Conservation (phyloP, 1,284 basidiomycete genomes). For the Athelia sp. region DNA sequence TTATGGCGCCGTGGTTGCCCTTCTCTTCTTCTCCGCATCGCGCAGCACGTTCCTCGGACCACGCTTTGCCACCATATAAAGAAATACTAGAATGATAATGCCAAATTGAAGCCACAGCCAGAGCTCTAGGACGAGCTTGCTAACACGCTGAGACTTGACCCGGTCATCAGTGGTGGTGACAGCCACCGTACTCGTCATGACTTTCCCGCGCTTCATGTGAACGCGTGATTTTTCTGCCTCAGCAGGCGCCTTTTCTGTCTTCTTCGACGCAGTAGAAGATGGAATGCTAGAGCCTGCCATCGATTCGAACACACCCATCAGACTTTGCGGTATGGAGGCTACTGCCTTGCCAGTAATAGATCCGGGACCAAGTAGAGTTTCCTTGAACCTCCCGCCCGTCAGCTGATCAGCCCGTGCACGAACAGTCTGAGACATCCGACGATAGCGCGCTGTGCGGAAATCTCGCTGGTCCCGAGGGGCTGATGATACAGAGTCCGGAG, state of each 20-base stretch:
- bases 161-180: constrained; percentile 10
- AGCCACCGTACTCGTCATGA: constrained; percentile 1
- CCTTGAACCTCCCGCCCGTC: constrained; percentile 45
- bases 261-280: not conserved
- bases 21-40: constrained; percentile 42
- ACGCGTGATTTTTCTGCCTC: not conserved
- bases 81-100: constrained; percentile 66
- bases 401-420: constrained; percentile 47
- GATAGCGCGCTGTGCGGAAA: constrained; percentile 21
- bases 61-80: constrained; percentile 71
- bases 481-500: constrained; percentile 3
- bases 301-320: constrained; percentile 18
- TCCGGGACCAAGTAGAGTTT: constrained; percentile 13
- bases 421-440: constrained; percentile 49
- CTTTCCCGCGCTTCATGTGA: not conserved
- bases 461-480: constrained; percentile 17
- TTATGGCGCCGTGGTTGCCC: too few relatives aligned
- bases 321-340: constrained; percentile 1
- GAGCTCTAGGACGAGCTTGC: constrained; percentile 54
- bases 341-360: not conserved
- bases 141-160: constrained; percentile 30
- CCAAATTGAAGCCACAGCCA: constrained; percentile 80
- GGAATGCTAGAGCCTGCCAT: constrained; percentile 3
- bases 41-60: constrained; percentile 66
- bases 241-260: not conserved